A percentile compares a stretch with the other conserved stretches of the same genome.
These are phyloP conservation scores for Ammopiptanthus mongolicus DNA, from an alignment of 306 rosid species.

Conservation along the genomic window DNA sequence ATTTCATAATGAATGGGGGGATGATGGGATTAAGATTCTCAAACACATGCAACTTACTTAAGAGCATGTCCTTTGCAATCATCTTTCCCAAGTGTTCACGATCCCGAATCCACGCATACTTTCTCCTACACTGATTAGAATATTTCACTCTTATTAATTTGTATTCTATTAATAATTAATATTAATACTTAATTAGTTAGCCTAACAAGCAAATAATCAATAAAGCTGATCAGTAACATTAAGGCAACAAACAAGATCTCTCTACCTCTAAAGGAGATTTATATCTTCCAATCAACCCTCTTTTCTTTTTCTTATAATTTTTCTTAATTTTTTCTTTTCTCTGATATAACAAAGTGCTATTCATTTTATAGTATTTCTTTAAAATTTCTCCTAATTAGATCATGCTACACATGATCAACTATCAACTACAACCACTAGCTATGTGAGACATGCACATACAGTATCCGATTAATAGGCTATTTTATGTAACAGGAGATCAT, in stretches of 20 bases:
- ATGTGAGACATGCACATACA: too few relatives aligned
- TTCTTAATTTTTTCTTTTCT: background rate
- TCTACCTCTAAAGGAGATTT: constrained; percentile 23
- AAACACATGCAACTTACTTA: constrained; percentile 70
- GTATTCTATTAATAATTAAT: background rate
- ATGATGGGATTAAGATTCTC: constrained; percentile 74
- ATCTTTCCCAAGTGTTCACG: constrained; percentile 70
- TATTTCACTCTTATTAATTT: background rate
- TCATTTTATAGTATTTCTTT: background rate
- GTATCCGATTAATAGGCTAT: too few relatives aligned
- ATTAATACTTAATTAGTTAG: background rate
- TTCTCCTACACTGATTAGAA: constrained; percentile 12
- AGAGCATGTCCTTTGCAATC: constrained; percentile 68
- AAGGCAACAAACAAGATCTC: constrained; percentile 24
- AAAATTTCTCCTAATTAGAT: background rate
- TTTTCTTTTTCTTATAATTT: background rate
- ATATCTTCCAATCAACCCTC: constrained; percentile 10
- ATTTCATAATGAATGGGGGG: constrained; percentile 8
- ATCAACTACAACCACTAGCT: background rate
- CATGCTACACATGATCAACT: constrained; percentile 1
- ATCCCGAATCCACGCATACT: constrained; percentile 58
- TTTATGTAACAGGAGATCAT: too few relatives aligned
- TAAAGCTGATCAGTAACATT: background rate
- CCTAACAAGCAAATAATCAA: constrained; percentile 1
- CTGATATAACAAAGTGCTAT: background rate